Evolutionary conservation across 768 basidiomycete genomes (phyloP).

Genomic region (Tylopilus rubrobrunneus): DNA sequence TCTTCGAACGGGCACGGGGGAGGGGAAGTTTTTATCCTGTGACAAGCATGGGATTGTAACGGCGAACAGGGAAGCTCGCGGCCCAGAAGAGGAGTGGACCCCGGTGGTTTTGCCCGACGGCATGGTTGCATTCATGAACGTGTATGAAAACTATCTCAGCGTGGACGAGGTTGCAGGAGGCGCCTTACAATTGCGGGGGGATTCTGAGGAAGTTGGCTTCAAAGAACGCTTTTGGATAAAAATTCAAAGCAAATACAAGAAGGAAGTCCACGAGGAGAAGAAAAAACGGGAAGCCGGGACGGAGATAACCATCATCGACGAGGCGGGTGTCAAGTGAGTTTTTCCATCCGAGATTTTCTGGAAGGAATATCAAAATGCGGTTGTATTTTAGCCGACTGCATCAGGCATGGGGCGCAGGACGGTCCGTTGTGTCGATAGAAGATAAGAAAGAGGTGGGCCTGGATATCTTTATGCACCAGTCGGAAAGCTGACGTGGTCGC

Average conservation of each 20-base stretch:
- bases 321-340: slow-evolving; percentile 69
- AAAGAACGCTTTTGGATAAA: slow-evolving; percentile 85
- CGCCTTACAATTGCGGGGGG: slow-evolving; percentile 69
- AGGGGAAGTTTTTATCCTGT: slow-evolving; percentile 87
- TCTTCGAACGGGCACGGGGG: slow-evolving; percentile 80
- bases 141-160: slow-evolving; percentile 84
- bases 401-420: slow-evolving; percentile 84
- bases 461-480: slow-evolving; percentile 1
- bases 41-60: slow-evolving; percentile 82
- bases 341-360: slow-evolving; percentile 1
- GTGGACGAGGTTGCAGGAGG: slow-evolving; percentile 89
- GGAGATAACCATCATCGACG: slow-evolving; percentile 57
- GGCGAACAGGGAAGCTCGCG: slow-evolving; percentile 83
- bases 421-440: slow-evolving; percentile 59
- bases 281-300: slow-evolving; percentile 60
- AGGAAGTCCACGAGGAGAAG: slow-evolving; percentile 75
- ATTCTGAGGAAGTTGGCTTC: slow-evolving; percentile 83
- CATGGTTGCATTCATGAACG: slow-evolving; percentile 84
- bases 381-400: slow-evolving; percentile 50
- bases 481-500: slow-evolving; percentile 3
- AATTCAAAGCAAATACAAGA: slow-evolving; percentile 85
- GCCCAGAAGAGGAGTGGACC: slow-evolving; percentile 93
- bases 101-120: slow-evolving; percentile 78
- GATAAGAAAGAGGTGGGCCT: slow-evolving; percentile 69
- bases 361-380: slow-evolving; percentile 1